Conservation (phyloP, 352 stramenopile species). For the Pythium angustatum region DNA sequence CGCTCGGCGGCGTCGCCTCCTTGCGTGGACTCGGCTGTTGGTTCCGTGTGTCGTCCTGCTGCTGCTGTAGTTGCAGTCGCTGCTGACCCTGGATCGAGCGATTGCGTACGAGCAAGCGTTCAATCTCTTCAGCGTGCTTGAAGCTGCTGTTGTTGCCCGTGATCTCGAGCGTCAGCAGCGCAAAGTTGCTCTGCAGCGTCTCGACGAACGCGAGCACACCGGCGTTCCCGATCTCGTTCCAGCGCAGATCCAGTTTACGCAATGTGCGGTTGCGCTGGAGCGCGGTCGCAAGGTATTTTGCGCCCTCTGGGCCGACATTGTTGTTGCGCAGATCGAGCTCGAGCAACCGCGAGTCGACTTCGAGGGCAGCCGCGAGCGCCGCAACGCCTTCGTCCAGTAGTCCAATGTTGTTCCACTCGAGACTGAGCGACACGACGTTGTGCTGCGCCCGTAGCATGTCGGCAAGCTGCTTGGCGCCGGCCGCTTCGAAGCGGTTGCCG, state of each 20-base stretch:
- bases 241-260: constrained; percentile 72
- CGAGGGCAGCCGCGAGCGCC: constrained; percentile 57
- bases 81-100: constrained; percentile 42
- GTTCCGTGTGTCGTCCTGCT: constrained; percentile 14
- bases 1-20: constrained; percentile 23
- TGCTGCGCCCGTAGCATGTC: constrained; percentile 54
- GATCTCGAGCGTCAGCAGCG: constrained; percentile 60
- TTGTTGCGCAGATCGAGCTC: constrained; percentile 85
- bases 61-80: background rate
- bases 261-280: constrained; percentile 67
- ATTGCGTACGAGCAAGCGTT: constrained; percentile 58
- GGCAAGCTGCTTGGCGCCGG: constrained; percentile 51
- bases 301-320: constrained; percentile 73
- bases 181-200: constrained; percentile 67
- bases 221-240: constrained; percentile 80
- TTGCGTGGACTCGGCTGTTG: constrained; percentile 24
- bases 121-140: constrained; percentile 67
- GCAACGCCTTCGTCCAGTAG: constrained; percentile 70
- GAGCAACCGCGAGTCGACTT: constrained; percentile 63
- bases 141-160: constrained; percentile 81
- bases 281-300: constrained; percentile 55
- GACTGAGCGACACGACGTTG: constrained; percentile 53
- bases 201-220: constrained; percentile 73
- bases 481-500: constrained; percentile 76
- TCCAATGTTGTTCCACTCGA: constrained; percentile 88